A percentile compares a stretch with the other conserved stretches of the same genome.
Evolutionary conservation across 495 filamentous ascomycete genomes (phyloP).

Genomic region (Penicillium soppii): DNA sequence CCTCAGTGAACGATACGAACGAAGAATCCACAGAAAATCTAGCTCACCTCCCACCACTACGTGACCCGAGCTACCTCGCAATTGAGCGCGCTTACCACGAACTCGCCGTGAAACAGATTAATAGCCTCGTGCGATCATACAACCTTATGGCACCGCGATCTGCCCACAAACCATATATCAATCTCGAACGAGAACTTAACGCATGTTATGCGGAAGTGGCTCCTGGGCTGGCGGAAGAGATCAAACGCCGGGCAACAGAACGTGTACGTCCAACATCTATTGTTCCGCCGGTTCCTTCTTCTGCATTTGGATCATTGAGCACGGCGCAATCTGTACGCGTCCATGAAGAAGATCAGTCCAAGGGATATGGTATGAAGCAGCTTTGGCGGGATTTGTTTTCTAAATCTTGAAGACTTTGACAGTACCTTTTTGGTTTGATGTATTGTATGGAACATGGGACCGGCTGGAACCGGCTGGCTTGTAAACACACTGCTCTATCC

Average conservation of each 20-base stretch:
- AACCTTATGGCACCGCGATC: constrained; percentile 91
- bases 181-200: constrained; percentile 76
- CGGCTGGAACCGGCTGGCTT: background rate
- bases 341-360: constrained; percentile 67
- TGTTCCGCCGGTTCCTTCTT: constrained; percentile 34
- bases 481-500: background rate
- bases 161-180: constrained; percentile 92
- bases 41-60: constrained; percentile 41
- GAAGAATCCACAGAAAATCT: constrained; percentile 17
- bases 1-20: constrained; percentile 2
- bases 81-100: constrained; percentile 75
- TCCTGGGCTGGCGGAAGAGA: constrained; percentile 67
- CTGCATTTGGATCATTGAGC: constrained; percentile 53
- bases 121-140: constrained; percentile 79
- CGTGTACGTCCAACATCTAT: constrained; percentile 38
- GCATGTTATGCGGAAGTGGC: constrained; percentile 85
- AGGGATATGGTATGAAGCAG: constrained; percentile 79
- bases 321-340: constrained; percentile 54
- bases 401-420: constrained; percentile 15
- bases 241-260: constrained; percentile 63
- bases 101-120: constrained; percentile 76
- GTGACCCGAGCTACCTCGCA: constrained; percentile 52
- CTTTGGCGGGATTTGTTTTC: constrained; percentile 83
- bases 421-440: background rate
- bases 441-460: background rate